These are phyloP conservation scores for Chaetomiaceae sp. DNA, from an alignment of 2,329 filamentous ascomycete genomes.

Conservation along the genomic window DNA sequence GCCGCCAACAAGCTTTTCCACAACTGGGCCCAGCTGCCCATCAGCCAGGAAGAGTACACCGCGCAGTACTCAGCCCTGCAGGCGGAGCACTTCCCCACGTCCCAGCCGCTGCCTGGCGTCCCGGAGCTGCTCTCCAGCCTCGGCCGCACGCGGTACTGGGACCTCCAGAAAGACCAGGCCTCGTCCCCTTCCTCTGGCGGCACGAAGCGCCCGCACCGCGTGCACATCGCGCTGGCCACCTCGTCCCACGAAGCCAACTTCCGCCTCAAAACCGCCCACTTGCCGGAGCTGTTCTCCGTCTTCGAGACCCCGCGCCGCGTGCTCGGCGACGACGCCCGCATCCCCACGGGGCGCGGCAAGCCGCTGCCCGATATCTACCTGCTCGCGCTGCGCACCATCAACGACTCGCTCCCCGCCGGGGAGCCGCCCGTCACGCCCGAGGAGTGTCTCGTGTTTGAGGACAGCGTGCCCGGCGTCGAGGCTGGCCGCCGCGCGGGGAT, in stretches of 20 bases:
- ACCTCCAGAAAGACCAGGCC: slow-evolving; percentile 25
- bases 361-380: slow-evolving; percentile 93
- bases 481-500: slow-evolving; percentile 85
- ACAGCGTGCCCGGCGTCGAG: slow-evolving; percentile 89
- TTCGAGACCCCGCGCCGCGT: slow-evolving; percentile 69
- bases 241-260: slow-evolving; percentile 69
- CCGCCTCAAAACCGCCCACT: slow-evolving; percentile 64
- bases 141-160: slow-evolving; percentile 46
- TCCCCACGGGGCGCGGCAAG: slow-evolving; percentile 77
- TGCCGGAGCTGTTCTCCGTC: slow-evolving; percentile 52
- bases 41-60: slow-evolving; percentile 47
- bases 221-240: slow-evolving; percentile 83
- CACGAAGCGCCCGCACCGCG: slow-evolving; percentile 33
- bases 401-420: slow-evolving; percentile 59
- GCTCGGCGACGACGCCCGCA: slow-evolving; percentile 76
- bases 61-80: slow-evolving; percentile 58
- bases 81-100: slow-evolving; percentile 61
- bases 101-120: slow-evolving; percentile 76
- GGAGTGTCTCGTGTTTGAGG: slow-evolving; percentile 95
- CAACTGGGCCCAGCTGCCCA: slow-evolving; percentile 80
- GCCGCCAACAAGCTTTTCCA: slow-evolving; percentile 52
- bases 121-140: slow-evolving; percentile 59
- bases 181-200: slow-evolving; percentile 26
- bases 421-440: slow-evolving; percentile 65
- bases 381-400: slow-evolving; percentile 77